Base-by-base conservation (phyloP, 1,284 basidiomycete genomes). In the Prillingera fragicola region DNA sequence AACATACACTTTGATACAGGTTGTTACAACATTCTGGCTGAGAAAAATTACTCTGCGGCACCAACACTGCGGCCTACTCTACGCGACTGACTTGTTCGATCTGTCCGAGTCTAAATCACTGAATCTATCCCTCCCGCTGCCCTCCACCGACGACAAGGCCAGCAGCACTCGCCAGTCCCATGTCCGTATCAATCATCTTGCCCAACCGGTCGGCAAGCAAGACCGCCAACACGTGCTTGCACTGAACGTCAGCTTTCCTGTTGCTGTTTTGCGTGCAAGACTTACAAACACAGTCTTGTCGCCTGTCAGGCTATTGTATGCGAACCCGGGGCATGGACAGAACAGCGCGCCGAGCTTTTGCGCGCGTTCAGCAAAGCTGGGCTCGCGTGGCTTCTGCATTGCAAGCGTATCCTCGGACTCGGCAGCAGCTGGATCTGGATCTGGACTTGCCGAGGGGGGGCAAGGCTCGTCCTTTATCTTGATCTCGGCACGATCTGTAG, bases 261-360 rank as follows among this genome's bases (percentile, higher is more conserved):
- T 19, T 27, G 13, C 15, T 5, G 7, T n/a, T 18, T 17, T 15
- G 4, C n/a, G 27, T 21, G 12, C 13, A 2, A 4, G 17, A 53
- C 63, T 59, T 34, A 64, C 67, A 24, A 69, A 40, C 3, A 60
- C 45, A 22, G 53, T 61, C 31, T 48, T 47, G 14, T 56, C 62
- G 2, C 58, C 56, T 12, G 52, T 45, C 5, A 69, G 45, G 17
- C 62, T 56, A 38, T 67, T 63, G 57, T 60, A 66, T 17, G 55
- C 54, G 38, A 59, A 69, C 2, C 67, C 65, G 9, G 63, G 48
- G 48, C 67, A 69, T 5, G 67, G 65, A 42, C 67, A 69, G 46
- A 62, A 67, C 55, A 62, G 55, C 33, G 34, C 13, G 4, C n/a
- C 35, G 22, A 54, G 47, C 2, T 10, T 10, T 3, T 10, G 32